These are phyloP conservation scores for Elymus sibiricus DNA, from an alignment of 176 grass and related monocot species.

Conservation along the genomic window DNA sequence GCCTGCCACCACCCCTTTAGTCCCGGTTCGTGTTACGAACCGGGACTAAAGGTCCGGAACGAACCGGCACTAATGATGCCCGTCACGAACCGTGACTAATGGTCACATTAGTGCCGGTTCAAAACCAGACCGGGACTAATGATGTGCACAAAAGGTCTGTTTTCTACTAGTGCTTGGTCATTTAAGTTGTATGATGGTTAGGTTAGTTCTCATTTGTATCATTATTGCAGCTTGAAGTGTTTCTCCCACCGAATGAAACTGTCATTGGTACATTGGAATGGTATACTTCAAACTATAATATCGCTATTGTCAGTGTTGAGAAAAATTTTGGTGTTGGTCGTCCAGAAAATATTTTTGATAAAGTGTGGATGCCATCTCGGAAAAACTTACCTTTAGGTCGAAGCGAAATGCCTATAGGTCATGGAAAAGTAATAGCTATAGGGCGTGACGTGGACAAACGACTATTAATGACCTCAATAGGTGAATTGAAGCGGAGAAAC, in stretches of 20 bases:
- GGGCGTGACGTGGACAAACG: neutral
- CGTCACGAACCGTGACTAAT: too few species aligned
- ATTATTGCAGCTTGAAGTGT: slow-evolving; percentile 24
- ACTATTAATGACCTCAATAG: slow-evolving; percentile 8
- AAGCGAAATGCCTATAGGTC: too few species aligned
- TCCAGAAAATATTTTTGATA: neutral
- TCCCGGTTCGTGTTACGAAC: too few species aligned
- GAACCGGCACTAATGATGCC: too few species aligned
- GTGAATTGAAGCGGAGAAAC: too few species aligned
- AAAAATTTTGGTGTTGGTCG: neutral
- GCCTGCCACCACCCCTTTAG: too few species aligned
- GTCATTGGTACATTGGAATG: slow-evolving; percentile 6
- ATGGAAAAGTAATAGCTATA: neutral
- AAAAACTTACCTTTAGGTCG: too few species aligned
- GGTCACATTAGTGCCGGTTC: too few species aligned
- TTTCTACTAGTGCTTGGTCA: too few species aligned
- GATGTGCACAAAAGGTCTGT: too few species aligned
- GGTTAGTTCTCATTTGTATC: neutral
- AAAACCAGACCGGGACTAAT: too few species aligned
- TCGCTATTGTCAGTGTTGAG: slow-evolving; percentile 8
- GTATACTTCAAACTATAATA: slow-evolving; percentile 23
- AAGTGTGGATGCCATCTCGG: neutral
- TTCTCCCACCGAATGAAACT: slow-evolving; percentile 4
- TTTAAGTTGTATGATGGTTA: neutral
- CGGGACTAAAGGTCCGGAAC: too few species aligned